Base-by-base conservation (phyloP, 2,329 filamentous ascomycete genomes). In the Aspergillus pseudoglaucus region DNA sequence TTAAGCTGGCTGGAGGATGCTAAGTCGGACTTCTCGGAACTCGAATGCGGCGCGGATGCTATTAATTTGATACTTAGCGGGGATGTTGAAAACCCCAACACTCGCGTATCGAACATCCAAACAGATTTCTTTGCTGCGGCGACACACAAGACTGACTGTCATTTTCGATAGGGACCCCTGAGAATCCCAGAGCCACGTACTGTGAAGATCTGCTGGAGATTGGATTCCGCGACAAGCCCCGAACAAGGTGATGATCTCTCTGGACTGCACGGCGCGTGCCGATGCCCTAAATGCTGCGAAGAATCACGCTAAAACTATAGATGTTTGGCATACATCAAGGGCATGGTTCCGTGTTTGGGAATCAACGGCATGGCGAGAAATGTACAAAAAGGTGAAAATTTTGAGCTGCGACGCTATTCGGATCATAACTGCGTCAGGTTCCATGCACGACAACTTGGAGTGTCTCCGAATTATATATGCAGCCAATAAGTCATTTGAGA, bases 21-120 rank as follows among this genome's bases (percentile, higher is more conserved):
- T n/a, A 14, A 27, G 14, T 25, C 23, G 23, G 43, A 55, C 22
- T n/a, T 55, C 30, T 45, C 50, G 33, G 35, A 32, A 3, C 43
- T 58, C 4, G 56, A 58, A n/a, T 32, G 25, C 18, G 56, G 56
- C 5, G 53, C 51, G 18, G 56, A 58, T 47, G 53, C 50, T 7
- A 50, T 58, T 32, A 52, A 48, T 22, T 32, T 57, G n/a, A 35
- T 54, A 6, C 32, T 57, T 20, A 18, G 23, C 23, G n/a, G 6
- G 6, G 32, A 44, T 0, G 20, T 42, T 17, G 8, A 40, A 7
- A 43, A 53, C n/a, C 18, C 44, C 18, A 14, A 35, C 9, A 32
- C 38, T 4, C 3, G 32, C 30, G 9, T 23, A 35, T n/a, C 46
- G 45, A 8, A 33, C 55, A 6, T 38, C 46, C 23, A 45, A 44